These are phyloP conservation scores for Cercospora nicotianae DNA, from an alignment of 2,329 filamentous ascomycete genomes.

Conservation along the genomic window DNA sequence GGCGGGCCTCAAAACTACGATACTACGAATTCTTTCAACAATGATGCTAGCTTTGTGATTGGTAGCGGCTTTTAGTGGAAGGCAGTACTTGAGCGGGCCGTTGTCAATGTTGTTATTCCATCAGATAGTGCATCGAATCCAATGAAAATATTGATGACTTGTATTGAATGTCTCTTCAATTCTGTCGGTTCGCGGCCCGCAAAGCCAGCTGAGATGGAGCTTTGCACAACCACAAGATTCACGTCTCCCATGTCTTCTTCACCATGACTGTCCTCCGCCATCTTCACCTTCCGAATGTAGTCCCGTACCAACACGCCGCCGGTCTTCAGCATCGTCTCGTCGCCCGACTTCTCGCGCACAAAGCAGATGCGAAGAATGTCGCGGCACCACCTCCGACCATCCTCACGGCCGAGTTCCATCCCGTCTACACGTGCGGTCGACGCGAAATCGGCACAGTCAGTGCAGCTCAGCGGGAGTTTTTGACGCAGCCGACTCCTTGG, in stretches of 20 bases:
- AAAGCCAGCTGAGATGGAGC: not conserved
- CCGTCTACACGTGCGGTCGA: conserved; percentile 87
- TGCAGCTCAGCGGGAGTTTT: conserved; percentile 45
- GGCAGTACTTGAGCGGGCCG: not conserved
- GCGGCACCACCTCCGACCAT: conserved; percentile 57
- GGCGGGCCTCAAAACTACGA: conserved; percentile 60
- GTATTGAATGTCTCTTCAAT: not conserved
- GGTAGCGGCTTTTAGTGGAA: conserved; percentile 43
- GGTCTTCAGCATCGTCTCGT: conserved; percentile 59
- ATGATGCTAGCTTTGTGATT: conserved; percentile 57
- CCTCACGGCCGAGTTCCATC: conserved; percentile 77
- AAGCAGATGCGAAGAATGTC: conserved; percentile 46
- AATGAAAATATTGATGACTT: not conserved
- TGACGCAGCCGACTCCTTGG: conserved; percentile 37
- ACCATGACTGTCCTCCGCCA: conserved; percentile 57
- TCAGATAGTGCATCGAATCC: not conserved
- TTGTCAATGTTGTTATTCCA: not conserved
- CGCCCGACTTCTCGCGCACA: conserved; percentile 60
- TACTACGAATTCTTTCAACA: conserved; percentile 49
- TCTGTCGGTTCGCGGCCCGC: not conserved
- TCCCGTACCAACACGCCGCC: conserved; percentile 57
- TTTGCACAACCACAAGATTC: not conserved
- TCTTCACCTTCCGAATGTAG: conserved; percentile 57
- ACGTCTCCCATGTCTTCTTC: not conserved
- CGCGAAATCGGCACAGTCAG: conserved; percentile 63